Percentiles rank a stretch among this genome's conserved stretches.
phyloP scores from a whole-genome alignment of 192 early-diverging fungal genomes.

The Linnemannia hyalina region DNA sequence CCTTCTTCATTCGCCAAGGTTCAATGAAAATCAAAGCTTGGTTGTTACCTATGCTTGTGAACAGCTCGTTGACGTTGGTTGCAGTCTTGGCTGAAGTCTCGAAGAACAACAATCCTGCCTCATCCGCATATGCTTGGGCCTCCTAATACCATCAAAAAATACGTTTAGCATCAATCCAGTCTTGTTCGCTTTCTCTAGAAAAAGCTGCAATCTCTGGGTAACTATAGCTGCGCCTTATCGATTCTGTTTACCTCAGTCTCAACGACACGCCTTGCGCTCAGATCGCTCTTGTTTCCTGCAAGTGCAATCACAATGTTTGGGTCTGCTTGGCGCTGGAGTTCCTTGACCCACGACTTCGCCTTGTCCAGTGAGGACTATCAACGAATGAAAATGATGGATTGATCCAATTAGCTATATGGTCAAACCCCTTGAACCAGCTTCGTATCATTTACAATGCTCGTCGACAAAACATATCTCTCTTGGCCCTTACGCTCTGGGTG shows the following conservation, averaged over 20 bases:
- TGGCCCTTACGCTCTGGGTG: conserved; percentile 71
- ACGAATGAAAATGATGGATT: neutral
- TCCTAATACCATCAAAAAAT: conserved; percentile 51
- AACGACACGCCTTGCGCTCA: conserved; percentile 75
- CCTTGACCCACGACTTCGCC: conserved; percentile 81
- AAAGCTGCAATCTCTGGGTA: neutral
- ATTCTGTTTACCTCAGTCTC: conserved; percentile 65
- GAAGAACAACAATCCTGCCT: conserved; percentile 73
- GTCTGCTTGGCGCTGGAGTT: conserved; percentile 79
- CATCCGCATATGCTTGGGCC: conserved; percentile 74
- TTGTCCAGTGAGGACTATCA: conserved; percentile 74
- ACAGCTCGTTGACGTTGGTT: conserved; percentile 70
- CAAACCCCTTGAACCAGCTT: neutral
- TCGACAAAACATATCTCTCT: neutral
- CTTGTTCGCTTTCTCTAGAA: neutral
- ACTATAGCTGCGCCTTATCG: neutral
- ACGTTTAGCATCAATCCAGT: neutral
- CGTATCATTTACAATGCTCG: neutral
- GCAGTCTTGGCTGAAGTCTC: conserved; percentile 80
- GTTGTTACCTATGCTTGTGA: conserved; percentile 70
- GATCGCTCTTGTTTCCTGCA: conserved; percentile 77
- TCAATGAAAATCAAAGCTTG: neutral
- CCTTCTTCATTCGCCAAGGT: neutral
- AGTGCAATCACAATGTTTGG: conserved; percentile 82
- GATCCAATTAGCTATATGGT: neutral